Evolutionary conservation across 2,329 filamentous ascomycete species (phyloP).

Genomic region (Sporothrix schenckii): DNA sequence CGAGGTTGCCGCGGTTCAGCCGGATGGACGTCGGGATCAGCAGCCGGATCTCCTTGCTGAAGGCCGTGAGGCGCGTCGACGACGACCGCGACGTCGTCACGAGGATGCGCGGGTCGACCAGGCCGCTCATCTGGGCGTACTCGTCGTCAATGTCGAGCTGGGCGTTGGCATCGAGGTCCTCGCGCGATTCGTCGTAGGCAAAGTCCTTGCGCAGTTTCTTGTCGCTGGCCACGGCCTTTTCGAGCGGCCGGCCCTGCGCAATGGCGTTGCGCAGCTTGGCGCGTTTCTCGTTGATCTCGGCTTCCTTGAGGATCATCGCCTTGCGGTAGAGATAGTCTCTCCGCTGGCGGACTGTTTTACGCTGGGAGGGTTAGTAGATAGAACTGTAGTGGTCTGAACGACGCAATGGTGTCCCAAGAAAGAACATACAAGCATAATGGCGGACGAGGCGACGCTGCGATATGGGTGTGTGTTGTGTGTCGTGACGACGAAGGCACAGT

Average conservation of each 20-base stretch:
- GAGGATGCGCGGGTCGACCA: constrained; percentile 76
- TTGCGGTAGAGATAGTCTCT: constrained; percentile 89
- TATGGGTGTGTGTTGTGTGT: not conserved
- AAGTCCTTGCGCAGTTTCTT: constrained; percentile 81
- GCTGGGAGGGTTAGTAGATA: constrained; percentile 43
- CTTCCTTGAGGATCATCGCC: constrained; percentile 83
- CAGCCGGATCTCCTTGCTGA: constrained; percentile 79
- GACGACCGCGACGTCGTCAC: constrained; percentile 91
- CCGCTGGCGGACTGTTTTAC: constrained; percentile 75
- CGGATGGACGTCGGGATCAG: constrained; percentile 83
- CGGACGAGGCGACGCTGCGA: constrained; percentile 1
- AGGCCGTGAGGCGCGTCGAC: constrained; percentile 79
- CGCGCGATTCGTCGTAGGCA: constrained; percentile 85
- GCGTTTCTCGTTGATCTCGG: constrained; percentile 89
- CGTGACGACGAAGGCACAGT: not conserved
- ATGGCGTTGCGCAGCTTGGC: constrained; percentile 84
- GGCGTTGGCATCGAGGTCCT: constrained; percentile 67
- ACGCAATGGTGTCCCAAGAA: accelerated
- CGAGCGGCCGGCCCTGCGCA: constrained; percentile 84
- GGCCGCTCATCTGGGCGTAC: constrained; percentile 86
- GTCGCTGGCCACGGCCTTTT: constrained; percentile 82
- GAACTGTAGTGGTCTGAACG: constrained; percentile 40
- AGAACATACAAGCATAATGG: constrained; percentile 35
- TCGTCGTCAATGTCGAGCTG: constrained; percentile 82
- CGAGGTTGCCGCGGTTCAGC: constrained; percentile 86